Base-by-base conservation (phyloP, 75 land plant species). In the Sequoia sempervirens region DNA sequence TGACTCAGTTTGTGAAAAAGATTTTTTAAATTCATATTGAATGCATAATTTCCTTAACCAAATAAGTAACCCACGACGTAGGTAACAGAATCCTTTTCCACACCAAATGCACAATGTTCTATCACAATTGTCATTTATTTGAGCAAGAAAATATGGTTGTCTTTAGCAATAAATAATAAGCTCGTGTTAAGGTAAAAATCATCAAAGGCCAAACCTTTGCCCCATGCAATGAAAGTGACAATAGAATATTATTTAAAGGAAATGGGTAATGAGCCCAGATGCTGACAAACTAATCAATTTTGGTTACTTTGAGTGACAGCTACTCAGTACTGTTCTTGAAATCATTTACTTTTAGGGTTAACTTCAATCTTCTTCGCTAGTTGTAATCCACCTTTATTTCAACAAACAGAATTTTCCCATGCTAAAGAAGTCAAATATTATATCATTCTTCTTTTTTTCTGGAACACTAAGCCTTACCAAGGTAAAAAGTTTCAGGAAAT, bases 401-500 rank as follows among this genome's bases (percentile, higher is more conserved):
- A 43, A 45, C 15, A 12, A 45, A 70, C 14, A 32, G 32, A 32
- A 78, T 45, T 9, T 78, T 45, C 43, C 12, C n/a, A 78, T 26
- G 80, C 46, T 40, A 78, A 45, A 45, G 30, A 45, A 23, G 11
- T 78, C 45, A 26, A 45, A 23, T 43, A 26, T 26, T 45, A 30
- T 78, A 26, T 40, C 28, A 78, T 40, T 38, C 79, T 36, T 7
- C 17, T 26, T 70, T 56, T 34, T 4, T 17, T 26, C 12, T 73
- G 82, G n/a, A 76, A 52, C 30, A 30, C 23, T 26, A 79, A 75
- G 50, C n/a, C 84, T 75, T 85, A 97, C 99, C 99, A 79, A 97
- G 87, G 82, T 88, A 97, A 82, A 82, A 97, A 10, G 94, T 94
- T 88, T 97, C 99, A 58, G 99, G 99, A 88, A 94, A 94, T 12